phyloP scores from a whole-genome alignment of 495 filamentous ascomycete genomes.

The Annulohypoxylon moriforme region DNA sequence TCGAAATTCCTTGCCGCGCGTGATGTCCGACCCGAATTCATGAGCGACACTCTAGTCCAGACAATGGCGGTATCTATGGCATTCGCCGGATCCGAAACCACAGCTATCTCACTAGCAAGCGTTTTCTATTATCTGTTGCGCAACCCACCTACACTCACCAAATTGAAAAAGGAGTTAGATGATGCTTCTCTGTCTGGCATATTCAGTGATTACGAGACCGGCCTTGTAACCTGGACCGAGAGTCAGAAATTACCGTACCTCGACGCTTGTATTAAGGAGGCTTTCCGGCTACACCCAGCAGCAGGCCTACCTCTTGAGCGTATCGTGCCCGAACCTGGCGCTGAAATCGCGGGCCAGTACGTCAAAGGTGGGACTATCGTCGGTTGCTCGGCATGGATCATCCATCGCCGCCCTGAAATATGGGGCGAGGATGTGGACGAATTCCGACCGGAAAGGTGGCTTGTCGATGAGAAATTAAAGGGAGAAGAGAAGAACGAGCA shows the following conservation, averaged over 20 bases:
- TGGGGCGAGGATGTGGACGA: conserved; percentile 69
- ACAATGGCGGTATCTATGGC: conserved; percentile 75
- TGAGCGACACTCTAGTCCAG: conserved; percentile 71
- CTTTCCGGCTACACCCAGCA: conserved; percentile 73
- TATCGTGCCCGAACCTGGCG: conserved; percentile 67
- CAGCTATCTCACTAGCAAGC: conserved; percentile 69
- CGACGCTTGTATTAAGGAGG: conserved; percentile 75
- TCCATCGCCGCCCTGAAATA: conserved; percentile 67
- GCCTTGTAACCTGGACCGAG: conserved; percentile 70
- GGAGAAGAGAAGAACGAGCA: conserved; percentile 50
- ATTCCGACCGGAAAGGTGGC: conserved; percentile 71
- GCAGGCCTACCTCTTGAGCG: conserved; percentile 72
- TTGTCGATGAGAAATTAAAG: conserved; percentile 50
- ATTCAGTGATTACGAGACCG: conserved; percentile 63
- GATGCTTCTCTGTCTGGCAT: conserved; percentile 57
- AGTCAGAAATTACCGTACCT: conserved; percentile 70
- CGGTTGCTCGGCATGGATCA: conserved; percentile 70
- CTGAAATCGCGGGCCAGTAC: conserved; percentile 63
- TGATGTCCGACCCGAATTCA: conserved; percentile 70
- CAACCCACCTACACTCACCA: conserved; percentile 57
- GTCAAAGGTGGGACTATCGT: conserved; percentile 73
- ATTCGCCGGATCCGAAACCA: conserved; percentile 71
- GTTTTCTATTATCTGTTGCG: conserved; percentile 75
- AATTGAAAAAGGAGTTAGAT: conserved; percentile 66
- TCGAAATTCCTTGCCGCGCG: conserved; percentile 70